Evolutionary conservation across 495 filamentous ascomycete genomes (phyloP).

Genomic region (Peziza echinospora): DNA sequence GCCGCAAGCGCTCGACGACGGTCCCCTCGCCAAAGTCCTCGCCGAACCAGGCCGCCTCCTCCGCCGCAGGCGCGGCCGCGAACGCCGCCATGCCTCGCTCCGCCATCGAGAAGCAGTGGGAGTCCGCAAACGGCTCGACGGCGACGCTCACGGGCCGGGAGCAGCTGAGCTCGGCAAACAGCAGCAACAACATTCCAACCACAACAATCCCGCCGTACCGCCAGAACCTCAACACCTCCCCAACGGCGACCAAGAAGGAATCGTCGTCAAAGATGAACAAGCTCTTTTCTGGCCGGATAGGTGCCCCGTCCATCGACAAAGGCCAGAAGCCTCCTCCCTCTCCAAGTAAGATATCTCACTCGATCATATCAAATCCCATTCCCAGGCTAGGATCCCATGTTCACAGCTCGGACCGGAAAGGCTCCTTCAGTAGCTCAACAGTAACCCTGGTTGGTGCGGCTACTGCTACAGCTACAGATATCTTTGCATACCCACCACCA

Average conservation of each 20-base stretch:
- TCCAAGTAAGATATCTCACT: conserved; percentile 11
- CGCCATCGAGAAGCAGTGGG: conserved; percentile 2
- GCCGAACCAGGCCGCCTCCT: conserved; percentile 5
- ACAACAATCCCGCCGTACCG: conserved; percentile 16
- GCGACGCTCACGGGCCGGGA: conserved; percentile 6
- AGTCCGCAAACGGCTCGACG: conserved; percentile 6
- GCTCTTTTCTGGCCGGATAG: conserved; percentile 18
- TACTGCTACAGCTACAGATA: conserved; percentile 3
- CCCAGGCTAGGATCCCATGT: too few species aligned
- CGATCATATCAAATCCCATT: conserved; percentile 8
- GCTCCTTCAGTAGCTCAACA: conserved; percentile 8
- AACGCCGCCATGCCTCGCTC: conserved; percentile 6
- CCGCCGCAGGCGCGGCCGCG: conserved; percentile 1
- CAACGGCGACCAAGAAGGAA: conserved; percentile 14
- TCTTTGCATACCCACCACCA: conserved; percentile 5
- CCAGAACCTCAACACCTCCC: conserved; percentile 8
- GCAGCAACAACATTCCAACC: neutral
- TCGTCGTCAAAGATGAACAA: conserved; percentile 14
- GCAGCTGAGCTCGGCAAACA: neutral
- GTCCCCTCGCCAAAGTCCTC: conserved; percentile 15
- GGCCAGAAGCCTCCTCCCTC: conserved; percentile 8
- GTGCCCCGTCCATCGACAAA: conserved; percentile 16
- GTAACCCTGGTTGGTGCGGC: conserved; percentile 8
- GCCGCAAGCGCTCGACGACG: conserved; percentile 15
- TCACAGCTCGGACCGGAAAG: conserved; percentile 9